Percentiles rank a stretch among this genome's conserved stretches.
These are phyloP conservation scores for Exophiala bonariae DNA, from an alignment of 2,329 filamentous ascomycete species.

Conservation along the genomic window DNA sequence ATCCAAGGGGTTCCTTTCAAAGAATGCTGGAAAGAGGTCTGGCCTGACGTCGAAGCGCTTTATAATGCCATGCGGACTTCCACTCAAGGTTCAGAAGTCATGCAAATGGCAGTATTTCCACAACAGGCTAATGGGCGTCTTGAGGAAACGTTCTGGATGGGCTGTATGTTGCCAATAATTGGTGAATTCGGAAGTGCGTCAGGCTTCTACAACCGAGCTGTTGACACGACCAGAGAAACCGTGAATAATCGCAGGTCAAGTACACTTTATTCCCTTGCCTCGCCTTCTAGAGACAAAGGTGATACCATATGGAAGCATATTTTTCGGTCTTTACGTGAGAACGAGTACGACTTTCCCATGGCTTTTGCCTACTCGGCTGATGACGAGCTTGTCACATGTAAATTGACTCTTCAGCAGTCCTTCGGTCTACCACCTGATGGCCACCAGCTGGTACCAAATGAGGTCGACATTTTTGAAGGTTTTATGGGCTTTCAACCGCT, in stretches of 20 bases:
- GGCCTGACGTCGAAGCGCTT: constrained; percentile 10
- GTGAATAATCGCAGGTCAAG: constrained; percentile 47
- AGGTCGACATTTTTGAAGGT: constrained; percentile 31
- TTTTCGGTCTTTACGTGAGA: constrained; percentile 45
- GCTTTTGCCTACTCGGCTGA: constrained; percentile 55
- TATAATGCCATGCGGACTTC: constrained; percentile 7
- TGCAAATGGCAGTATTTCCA: constrained; percentile 11
- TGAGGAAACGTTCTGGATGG: constrained; percentile 52
- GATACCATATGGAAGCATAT: constrained; percentile 52
- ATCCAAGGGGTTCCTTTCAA: constrained; percentile 17
- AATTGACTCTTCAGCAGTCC: constrained; percentile 19
- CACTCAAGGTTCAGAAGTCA: neutral
- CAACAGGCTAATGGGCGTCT: constrained; percentile 35
- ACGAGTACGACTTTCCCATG: constrained; percentile 52
- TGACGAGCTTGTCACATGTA: constrained; percentile 31
- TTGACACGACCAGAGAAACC: constrained; percentile 43
- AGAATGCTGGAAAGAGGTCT: constrained; percentile 16
- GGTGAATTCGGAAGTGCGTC: constrained; percentile 42
- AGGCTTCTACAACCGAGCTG: constrained; percentile 50
- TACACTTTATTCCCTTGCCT: constrained; percentile 44
- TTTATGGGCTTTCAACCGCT: constrained; percentile 38
- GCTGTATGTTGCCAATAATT: constrained; percentile 50
- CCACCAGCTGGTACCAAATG: constrained; percentile 31
- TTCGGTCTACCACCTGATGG: constrained; percentile 32
- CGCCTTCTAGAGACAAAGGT: constrained; percentile 41